Base-by-base conservation (phyloP, 257 asterid species). In the Solanum pimpinellifolium region DNA sequence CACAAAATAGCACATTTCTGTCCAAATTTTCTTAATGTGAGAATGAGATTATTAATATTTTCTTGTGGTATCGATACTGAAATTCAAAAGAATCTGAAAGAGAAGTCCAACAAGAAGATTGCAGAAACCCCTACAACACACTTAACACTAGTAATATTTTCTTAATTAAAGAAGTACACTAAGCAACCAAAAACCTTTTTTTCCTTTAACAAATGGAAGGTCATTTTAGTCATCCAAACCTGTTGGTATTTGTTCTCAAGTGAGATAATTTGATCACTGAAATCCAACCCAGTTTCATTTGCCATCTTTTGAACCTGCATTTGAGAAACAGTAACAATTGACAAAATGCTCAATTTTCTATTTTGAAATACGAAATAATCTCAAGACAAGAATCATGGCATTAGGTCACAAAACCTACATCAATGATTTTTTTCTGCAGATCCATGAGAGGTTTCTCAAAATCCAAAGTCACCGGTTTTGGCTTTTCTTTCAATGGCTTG, bases 401-500 rank as follows among this genome's bases (percentile, higher is more conserved):
- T 47, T 80, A 29, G 29, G 85, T 80, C 69, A 29, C 35, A 41
- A 77, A 42, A 20, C 92, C 60, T 92, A 97, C 99, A 80, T 97
- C 99, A 83, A 90, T 60, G 18, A 97, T 95, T 85, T 93, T 94
- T 89, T 93, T 94, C 94, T 93, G 97, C 90, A 97, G 91, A 86
- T 92, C 95, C 89, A 95, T 81, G 87, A 97, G 96, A 72, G 98
- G 99, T 85, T 93, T 96, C 95, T 97, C 99, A 68, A 96, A 97
- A 73, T 93, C 98, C 94, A 96, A 93, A 42, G 94, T 95, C 60
- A 97, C 98, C 16, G 98, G 98, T 93, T 97, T 97, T 31, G 93
- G 98, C 90, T 93, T 97, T 93, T 95, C 99, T 91, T 91, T 96
- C 92, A 96, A 92, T 86, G 99, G 98, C 92, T 96, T 96, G 94